Percentiles rank a stretch among this genome's conserved stretches.
These are phyloP conservation scores for Acacia confusa DNA, from an alignment of 306 rosid species.

Conservation along the genomic window DNA sequence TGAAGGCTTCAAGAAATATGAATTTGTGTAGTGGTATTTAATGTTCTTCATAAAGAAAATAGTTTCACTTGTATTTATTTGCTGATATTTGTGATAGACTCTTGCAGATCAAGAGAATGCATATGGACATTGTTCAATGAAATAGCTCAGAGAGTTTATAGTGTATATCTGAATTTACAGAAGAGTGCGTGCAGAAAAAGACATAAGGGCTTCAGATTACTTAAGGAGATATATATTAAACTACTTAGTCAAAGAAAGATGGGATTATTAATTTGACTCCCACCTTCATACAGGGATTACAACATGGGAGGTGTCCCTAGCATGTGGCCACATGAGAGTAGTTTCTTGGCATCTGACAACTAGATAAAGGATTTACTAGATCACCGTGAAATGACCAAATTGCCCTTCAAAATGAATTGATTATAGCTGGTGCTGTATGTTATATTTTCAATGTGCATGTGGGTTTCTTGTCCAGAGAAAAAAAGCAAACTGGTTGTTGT, in stretches of 20 bases:
- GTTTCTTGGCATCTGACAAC: conserved; percentile 76
- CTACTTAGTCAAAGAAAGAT: conserved; percentile 57
- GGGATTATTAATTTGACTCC: conserved; percentile 55
- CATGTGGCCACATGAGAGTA: conserved; percentile 97
- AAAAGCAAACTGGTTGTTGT: conserved; percentile 43
- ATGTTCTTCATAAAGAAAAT: background rate
- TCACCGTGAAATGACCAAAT: conserved; percentile 42
- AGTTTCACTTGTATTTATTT: conserved; percentile 32
- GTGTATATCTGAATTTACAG: conserved; percentile 32
- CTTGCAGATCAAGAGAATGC: conserved; percentile 26
- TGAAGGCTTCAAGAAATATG: conserved; percentile 9
- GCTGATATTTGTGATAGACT: conserved; percentile 27
- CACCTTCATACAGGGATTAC: conserved; percentile 57
- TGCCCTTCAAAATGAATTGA: conserved; percentile 45
- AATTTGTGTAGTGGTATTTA: conserved; percentile 1
- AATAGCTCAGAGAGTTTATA: conserved; percentile 15
- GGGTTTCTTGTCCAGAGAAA: conserved; percentile 50
- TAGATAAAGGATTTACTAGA: conserved; percentile 43
- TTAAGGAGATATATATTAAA: background rate
- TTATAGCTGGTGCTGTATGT: conserved; percentile 36
- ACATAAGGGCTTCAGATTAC: conserved; percentile 35
- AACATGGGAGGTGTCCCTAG: conserved; percentile 70
- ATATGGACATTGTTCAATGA: conserved; percentile 13
- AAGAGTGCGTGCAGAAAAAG: conserved; percentile 22
- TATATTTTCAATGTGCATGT: conserved; percentile 29